These are phyloP conservation scores for Coniophora puteana DNA, from an alignment of 1,284 basidiomycete species.

Conservation along the genomic window DNA sequence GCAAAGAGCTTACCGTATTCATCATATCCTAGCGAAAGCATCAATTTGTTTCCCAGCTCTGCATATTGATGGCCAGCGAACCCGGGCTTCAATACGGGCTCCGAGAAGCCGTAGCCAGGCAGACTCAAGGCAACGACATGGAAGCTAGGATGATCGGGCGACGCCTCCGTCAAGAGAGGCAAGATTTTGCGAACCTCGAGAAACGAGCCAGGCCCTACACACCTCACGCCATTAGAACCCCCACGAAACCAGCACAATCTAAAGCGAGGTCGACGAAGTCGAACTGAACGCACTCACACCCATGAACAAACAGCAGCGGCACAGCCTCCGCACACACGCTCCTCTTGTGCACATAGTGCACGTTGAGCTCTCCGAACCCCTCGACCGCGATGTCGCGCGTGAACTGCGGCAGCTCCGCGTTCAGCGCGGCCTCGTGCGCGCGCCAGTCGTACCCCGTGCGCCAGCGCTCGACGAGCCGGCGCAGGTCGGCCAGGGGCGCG, in stretches of 20 bases:
- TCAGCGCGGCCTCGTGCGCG: slow-evolving; percentile 34
- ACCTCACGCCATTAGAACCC: not conserved
- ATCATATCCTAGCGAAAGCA: slow-evolving; percentile 48
- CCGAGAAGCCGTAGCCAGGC: slow-evolving; percentile 56
- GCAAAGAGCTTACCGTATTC: slow-evolving; percentile 40
- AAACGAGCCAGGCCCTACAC: slow-evolving; percentile 58
- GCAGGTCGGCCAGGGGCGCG: slow-evolving; percentile 34
- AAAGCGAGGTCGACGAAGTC: not conserved
- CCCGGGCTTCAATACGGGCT: slow-evolving; percentile 35
- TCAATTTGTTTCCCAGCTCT: slow-evolving; percentile 47
- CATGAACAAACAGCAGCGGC: slow-evolving; percentile 43
- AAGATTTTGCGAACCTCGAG: slow-evolving; percentile 52
- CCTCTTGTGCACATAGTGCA: slow-evolving; percentile 42
- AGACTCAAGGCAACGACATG: slow-evolving; percentile 53
- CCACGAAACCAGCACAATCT: no score
- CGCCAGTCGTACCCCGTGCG: slow-evolving; percentile 40
- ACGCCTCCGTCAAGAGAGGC: slow-evolving; percentile 40
- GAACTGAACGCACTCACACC: slow-evolving; percentile 31
- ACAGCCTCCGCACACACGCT: slow-evolving; percentile 34
- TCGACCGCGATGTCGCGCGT: slow-evolving; percentile 37
- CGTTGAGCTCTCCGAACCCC: slow-evolving; percentile 31
- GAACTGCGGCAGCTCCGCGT: slow-evolving; percentile 39
- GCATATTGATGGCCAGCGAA: slow-evolving; percentile 35
- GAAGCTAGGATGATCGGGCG: slow-evolving; percentile 47
- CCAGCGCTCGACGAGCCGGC: slow-evolving; percentile 37